Base-by-base conservation (phyloP, 2,329 filamentous ascomycete genomes). In the Metarhizium guizhouense region DNA sequence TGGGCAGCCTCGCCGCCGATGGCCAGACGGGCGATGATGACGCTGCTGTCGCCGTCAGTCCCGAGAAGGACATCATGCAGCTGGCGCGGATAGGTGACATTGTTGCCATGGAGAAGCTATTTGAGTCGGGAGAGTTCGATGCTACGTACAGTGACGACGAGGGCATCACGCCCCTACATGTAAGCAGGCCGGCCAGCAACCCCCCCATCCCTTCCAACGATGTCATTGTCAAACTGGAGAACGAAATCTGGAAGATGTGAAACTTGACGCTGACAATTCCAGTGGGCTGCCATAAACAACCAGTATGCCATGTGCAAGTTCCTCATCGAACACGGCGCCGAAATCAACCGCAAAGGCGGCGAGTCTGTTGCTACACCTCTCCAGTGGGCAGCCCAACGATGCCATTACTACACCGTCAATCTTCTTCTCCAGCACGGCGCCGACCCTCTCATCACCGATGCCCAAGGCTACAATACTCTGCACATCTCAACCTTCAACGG, bases 231-330 rank as follows among this genome's bases (percentile, higher is more conserved):
- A 6, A 43, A 16, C 14, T 16, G 14, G n/a, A 18, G 3, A 25
- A 25, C 25, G 25, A 25, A 25, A 25, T 25, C 25, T 25, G 25
- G 25, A 25, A 25, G 25, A 25, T 25, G 25, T 25, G 3, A 18
- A 20, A 53, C 49, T 47, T 62, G 58, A 60, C 52, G 50, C 62
- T 64, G 55, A 63, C 58, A 42, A 48, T 10, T 62, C 54, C 68
- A 99, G 90, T 99, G 94, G 94, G 94, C 94, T 50, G 90, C 95
- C 42, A 97, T 99, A 71, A 99, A 99, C 76, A 97, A 97, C 68
- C 94, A 96, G 70, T 95, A 93, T 75, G 89, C 90, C 62, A 91
- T 97, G 78, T 96, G 93, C 81, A 93, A 94, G 71, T 96, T 95
- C 72, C 84, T 99, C 48, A 82, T 99, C 68, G 88, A 82, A 52